Conservation (phyloP, 2,329 filamentous ascomycete species). For the Ustulina deusta region DNA sequence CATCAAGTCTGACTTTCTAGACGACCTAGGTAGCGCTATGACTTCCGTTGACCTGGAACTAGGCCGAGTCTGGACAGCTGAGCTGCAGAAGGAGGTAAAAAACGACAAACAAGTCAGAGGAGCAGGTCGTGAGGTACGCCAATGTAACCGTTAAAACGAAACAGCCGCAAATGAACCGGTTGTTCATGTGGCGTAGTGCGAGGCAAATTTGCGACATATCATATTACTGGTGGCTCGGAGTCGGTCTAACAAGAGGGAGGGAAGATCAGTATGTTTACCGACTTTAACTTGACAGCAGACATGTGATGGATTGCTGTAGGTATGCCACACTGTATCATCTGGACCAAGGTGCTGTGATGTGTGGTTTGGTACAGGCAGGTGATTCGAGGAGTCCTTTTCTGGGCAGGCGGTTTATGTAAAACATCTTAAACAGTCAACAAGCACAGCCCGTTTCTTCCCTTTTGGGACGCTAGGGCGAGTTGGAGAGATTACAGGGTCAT, state of each 20-base stretch:
- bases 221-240: constrained; percentile 1
- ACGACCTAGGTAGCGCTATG: no score
- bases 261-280: not conserved
- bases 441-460: constrained; percentile 27
- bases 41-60: not conserved
- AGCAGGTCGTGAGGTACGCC: constrained; percentile 1
- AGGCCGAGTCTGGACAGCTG: not conserved
- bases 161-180: constrained; percentile 16
- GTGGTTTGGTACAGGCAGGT: not conserved
- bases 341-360: not conserved
- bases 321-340: not conserved
- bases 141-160: constrained; percentile 23
- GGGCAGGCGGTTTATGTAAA: constrained; percentile 1
- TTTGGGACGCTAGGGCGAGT: constrained; percentile 13
- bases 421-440: constrained; percentile 21
- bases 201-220: not conserved
- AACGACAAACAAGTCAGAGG: not conserved
- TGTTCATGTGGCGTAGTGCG: not conserved
- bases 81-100: constrained; percentile 1
- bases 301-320: not conserved
- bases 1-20: constrained; percentile 1
- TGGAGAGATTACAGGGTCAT: constrained; percentile 35
- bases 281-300: not conserved
- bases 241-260: not conserved
- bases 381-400: not conserved